phyloP scores from a whole-genome alignment of 2,329 filamentous ascomycete species.

The Sclerotinia glacialis region DNA sequence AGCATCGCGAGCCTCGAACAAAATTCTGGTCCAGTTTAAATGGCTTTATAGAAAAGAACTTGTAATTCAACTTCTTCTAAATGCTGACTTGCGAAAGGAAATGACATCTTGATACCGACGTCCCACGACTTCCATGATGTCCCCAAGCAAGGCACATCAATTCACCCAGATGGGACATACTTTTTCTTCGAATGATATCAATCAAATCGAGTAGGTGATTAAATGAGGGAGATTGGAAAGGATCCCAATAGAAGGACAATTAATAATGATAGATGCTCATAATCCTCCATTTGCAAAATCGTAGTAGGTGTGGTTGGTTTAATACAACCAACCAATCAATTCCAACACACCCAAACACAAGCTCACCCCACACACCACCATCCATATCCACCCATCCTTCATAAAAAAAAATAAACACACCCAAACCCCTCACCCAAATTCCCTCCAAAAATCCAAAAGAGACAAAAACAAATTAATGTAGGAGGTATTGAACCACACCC shows the following conservation, averaged over 20 bases:
- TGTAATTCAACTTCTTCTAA: background rate
- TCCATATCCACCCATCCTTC: background rate
- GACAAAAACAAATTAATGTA: background rate
- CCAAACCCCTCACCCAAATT: background rate
- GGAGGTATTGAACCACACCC: conserved; percentile 34
- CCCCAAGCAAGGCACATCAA: background rate
- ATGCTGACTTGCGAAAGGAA: background rate
- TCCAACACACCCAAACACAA: background rate
- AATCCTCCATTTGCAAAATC: no score
- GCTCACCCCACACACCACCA: background rate
- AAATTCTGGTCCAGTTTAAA: background rate
- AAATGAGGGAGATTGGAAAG: no score
- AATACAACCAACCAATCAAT: background rate
- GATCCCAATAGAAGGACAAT: no score
- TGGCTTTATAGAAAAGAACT: background rate
- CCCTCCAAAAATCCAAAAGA: background rate
- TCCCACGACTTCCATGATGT: background rate
- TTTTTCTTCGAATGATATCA: background rate
- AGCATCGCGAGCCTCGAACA: conserved; percentile 23
- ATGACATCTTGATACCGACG: background rate
- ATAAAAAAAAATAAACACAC: background rate
- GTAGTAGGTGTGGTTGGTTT: no score
- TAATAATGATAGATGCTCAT: no score
- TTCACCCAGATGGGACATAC: conserved; percentile 5
- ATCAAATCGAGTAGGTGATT: background rate